Evolutionary conservation across 2,329 filamentous ascomycete genomes (phyloP).

Genomic region (Cladobotryum protrusum): DNA sequence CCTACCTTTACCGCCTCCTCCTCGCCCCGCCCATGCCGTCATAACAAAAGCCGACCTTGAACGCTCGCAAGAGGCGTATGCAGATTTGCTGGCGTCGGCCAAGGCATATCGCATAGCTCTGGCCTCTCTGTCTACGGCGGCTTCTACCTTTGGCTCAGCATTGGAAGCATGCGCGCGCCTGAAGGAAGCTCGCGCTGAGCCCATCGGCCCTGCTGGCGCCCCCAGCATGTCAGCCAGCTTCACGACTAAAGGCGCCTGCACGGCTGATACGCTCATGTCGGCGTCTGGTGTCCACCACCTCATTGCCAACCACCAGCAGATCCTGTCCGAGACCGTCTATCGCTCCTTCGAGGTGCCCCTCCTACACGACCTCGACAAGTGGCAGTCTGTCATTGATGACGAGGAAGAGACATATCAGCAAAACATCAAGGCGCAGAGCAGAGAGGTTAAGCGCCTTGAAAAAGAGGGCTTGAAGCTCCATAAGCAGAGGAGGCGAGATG

Average conservation of each 20-base stretch:
- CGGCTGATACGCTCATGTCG: conserved; percentile 56
- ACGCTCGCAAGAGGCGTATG: conserved; percentile 55
- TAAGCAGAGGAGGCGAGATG: conserved; percentile 52
- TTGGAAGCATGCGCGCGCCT: conserved; percentile 62
- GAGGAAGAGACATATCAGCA: conserved; percentile 56
- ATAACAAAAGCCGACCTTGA: conserved; percentile 59
- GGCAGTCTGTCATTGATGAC: conserved; percentile 57
- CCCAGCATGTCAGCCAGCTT: conserved; percentile 42
- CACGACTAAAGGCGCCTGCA: conserved; percentile 46
- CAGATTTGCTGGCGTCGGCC: conserved; percentile 54
- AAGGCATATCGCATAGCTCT: conserved; percentile 60
- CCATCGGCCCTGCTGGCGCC: conserved; percentile 35
- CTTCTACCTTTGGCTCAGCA: conserved; percentile 57
- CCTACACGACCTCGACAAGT: conserved; percentile 62
- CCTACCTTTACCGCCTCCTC: conserved; percentile 55
- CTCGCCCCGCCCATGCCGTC: conserved; percentile 50
- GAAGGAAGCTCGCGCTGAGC: conserved; percentile 59
- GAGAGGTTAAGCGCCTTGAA: conserved; percentile 58
- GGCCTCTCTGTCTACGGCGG: conserved; percentile 52
- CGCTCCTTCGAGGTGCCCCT: conserved; percentile 62
- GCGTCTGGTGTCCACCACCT: conserved; percentile 61
- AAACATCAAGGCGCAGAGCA: conserved; percentile 47
- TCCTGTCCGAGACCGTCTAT: conserved; percentile 63
- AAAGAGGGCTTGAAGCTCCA: conserved; percentile 60
- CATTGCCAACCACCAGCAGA: conserved; percentile 64